Percentiles rank a stretch among this genome's conserved stretches.
Evolutionary conservation across 2,329 filamentous ascomycete species (phyloP).

Genomic region (Cordyceps pruinosa): DNA sequence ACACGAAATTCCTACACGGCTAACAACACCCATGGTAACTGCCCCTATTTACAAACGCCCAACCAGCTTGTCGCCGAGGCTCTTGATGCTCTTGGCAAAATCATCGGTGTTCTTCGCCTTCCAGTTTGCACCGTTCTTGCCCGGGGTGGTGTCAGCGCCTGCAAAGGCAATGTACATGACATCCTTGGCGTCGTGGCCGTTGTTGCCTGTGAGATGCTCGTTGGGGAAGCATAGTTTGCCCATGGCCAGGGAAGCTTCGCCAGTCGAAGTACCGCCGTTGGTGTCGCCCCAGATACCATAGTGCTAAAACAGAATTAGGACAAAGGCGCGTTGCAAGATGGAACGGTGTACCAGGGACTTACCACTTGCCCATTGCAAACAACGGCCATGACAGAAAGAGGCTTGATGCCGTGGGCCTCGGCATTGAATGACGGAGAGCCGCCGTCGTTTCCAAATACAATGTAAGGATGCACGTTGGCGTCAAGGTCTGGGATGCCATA

Average conservation of each 20-base stretch:
- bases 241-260: constrained; percentile 45
- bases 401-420: constrained; percentile 30
- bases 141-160: constrained; percentile 44
- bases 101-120: constrained; percentile 33
- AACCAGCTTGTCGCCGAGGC: constrained; percentile 40
- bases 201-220: constrained; percentile 38
- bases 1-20: neutral
- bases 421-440: constrained; percentile 28
- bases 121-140: constrained; percentile 43
- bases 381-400: constrained; percentile 41
- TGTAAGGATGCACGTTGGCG: constrained; percentile 40
- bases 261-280: constrained; percentile 40
- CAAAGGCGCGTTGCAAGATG: too few species aligned
- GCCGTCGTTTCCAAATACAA: constrained; percentile 35
- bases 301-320: constrained; percentile 34
- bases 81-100: constrained; percentile 42
- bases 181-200: constrained; percentile 45
- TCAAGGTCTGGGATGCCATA: constrained; percentile 33
- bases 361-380: constrained; percentile 39
- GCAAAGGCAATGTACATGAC: constrained; percentile 51
- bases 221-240: constrained; percentile 45
- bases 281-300: constrained; percentile 50
- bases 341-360: too few species aligned
- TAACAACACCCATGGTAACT: too few species aligned
- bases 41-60: neutral